Evolutionary conservation across 2,329 filamentous ascomycete species (phyloP).

Genomic region (Epichloe typhina): DNA sequence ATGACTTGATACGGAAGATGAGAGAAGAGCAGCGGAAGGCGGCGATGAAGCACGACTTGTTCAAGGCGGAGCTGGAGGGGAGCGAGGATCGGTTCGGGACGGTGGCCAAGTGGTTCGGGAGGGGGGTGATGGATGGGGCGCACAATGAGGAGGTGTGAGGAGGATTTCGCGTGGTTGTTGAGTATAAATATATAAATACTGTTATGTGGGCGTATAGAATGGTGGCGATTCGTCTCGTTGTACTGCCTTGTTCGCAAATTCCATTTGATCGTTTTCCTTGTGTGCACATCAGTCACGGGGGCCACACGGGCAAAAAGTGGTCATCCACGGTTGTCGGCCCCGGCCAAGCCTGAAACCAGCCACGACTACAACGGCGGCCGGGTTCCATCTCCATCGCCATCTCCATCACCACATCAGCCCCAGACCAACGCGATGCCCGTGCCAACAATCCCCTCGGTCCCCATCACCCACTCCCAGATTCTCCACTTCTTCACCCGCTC

Average conservation of each 20-base stretch:
- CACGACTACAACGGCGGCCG: background rate
- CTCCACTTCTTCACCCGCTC: slow-evolving; percentile 30
- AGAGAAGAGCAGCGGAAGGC: slow-evolving; percentile 76
- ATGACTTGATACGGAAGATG: slow-evolving; percentile 80
- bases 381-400: too few relatives aligned
- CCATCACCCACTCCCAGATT: slow-evolving; percentile 11
- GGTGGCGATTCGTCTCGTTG: background rate
- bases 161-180: slow-evolving; percentile 13
- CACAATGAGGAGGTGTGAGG: slow-evolving; percentile 17
- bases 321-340: too few relatives aligned
- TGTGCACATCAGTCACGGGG: too few relatives aligned
- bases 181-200: background rate
- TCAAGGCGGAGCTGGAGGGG: slow-evolving; percentile 60
- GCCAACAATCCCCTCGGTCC: too few relatives aligned
- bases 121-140: slow-evolving; percentile 67
- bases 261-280: too few relatives aligned
- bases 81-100: slow-evolving; percentile 80
- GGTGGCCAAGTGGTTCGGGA: slow-evolving; percentile 86
- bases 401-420: background rate
- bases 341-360: too few relatives aligned
- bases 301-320: too few relatives aligned
- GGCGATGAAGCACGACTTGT: slow-evolving; percentile 77
- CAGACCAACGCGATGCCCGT: background rate
- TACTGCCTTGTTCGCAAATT: too few relatives aligned
- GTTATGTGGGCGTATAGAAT: background rate